Base-by-base conservation (phyloP, 208 protist species). In the Leptomonas seymouri region DNA sequence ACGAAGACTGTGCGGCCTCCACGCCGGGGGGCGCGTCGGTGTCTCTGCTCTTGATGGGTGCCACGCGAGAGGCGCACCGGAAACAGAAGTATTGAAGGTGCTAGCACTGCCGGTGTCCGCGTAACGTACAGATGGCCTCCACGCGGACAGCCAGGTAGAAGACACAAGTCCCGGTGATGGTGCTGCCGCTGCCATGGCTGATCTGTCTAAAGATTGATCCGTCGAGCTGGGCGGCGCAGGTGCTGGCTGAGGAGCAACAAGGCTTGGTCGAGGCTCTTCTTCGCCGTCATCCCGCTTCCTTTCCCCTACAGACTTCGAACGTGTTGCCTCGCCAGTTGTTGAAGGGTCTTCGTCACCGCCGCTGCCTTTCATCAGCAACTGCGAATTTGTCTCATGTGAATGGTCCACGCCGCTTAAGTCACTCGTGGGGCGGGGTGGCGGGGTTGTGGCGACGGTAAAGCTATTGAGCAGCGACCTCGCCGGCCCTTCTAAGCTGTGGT, bases 361-460 rank as follows among this genome's bases (percentile, higher is more conserved):
- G 9, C 21, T 21, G 5, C 14, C 23, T 14, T 53, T 53, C 21
- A 53, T 2, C 1, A 25, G 58, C 39, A 42, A 11, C 7, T 53
- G 58, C 39, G 42, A 4, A 20, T 3, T 31, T 7, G 27, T 21
- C 30, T 55, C 7, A 0, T 3, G 48, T 31, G 61, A 11, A 36
- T 15, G 30, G 4, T 48, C 34, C 7, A 8, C 41, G 0, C 30
- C 34, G 27, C 45, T 39, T 48, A n/a, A 11, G 9, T 31, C 64
- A 30, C n/a, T 27, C 30, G 61, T 60, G 23, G 30, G n/a, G 36
- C 65, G 46, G 9, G 48, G 60, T 8, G 56, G 53, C 20, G 62
- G 23, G 34, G 70, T 64, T 58, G 71, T 65, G 48, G 71, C 71
- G 5, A 71, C 63, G 41, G 71, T 62, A 44, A 77, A 71, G 28